Evolutionary conservation across 2,329 filamentous ascomycete species (phyloP).

Genomic region (Alternaria sp.): DNA sequence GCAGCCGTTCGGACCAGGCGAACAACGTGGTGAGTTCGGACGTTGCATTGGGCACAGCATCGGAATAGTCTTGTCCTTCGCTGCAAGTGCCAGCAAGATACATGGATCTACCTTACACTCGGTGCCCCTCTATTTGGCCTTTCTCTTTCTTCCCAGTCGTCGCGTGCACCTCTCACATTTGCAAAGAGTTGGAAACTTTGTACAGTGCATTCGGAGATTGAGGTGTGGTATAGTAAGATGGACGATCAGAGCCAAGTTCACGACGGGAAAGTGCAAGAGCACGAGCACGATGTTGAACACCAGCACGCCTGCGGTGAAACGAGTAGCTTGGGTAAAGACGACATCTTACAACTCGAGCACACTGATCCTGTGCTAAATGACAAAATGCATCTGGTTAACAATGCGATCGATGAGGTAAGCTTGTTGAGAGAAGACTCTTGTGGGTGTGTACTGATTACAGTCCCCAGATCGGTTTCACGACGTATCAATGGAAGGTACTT

Average conservation of each 20-base stretch:
- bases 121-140: neutral
- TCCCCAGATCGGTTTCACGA: slow-evolving; percentile 9
- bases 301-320: slow-evolving; percentile 9
- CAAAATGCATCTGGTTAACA: slow-evolving; percentile 74
- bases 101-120: neutral
- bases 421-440: slow-evolving; percentile 49
- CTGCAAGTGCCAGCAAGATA: neutral
- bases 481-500: slow-evolving; percentile 54
- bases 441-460: neutral
- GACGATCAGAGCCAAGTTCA: neutral
- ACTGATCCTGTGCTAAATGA: slow-evolving; percentile 67
- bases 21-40: slow-evolving; percentile 1
- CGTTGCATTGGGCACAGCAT: slow-evolving; percentile 7
- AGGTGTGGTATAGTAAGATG: slow-evolving; percentile 1
- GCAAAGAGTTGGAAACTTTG: neutral
- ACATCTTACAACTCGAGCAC: slow-evolving; percentile 62
- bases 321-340: slow-evolving; percentile 46
- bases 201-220: neutral
- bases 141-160: neutral
- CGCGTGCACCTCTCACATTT: slow-evolving; percentile 7
- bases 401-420: slow-evolving; percentile 44
- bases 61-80: neutral
- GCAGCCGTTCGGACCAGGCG: neutral
- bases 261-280: slow-evolving; percentile 8
- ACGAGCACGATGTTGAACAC: slow-evolving; percentile 9